phyloP scores from a whole-genome alignment of 352 stramenopile genomes.

The Phytophthora megakarya region DNA sequence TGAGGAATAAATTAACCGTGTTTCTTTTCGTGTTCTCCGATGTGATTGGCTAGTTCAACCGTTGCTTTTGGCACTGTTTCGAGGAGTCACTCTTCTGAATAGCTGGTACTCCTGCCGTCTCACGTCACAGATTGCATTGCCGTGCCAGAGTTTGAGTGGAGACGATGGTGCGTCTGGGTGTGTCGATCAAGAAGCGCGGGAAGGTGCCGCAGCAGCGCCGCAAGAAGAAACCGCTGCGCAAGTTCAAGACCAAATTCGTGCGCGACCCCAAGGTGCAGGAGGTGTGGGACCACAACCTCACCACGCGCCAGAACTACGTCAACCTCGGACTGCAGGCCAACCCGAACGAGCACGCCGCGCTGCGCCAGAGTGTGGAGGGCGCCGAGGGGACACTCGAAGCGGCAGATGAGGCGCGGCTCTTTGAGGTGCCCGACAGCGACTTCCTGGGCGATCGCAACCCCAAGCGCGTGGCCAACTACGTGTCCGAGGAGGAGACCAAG shows the following conservation, averaged over 20 bases:
- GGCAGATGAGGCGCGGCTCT: constrained; percentile 56
- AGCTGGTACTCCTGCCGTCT: constrained; percentile 19
- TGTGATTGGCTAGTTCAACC: constrained; percentile 12
- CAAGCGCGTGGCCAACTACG: constrained; percentile 71
- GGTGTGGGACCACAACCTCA: constrained; percentile 82
- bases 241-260: constrained; percentile 79
- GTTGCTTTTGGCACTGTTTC: constrained; percentile 1
- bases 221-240: constrained; percentile 74
- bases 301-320: constrained; percentile 81
- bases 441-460: constrained; percentile 78
- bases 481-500: constrained; percentile 79
- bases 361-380: constrained; percentile 51
- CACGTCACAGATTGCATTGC: constrained; percentile 31
- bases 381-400: constrained; percentile 60
- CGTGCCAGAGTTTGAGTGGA: not conserved
- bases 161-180: constrained; percentile 50
- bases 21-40: too few species aligned
- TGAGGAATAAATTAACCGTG: too few species aligned
- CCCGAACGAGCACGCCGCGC: constrained; percentile 61
- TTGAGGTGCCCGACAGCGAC: constrained; percentile 80
- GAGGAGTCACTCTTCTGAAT: constrained; percentile 5
- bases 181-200: constrained; percentile 66
- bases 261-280: constrained; percentile 71
- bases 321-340: constrained; percentile 70
- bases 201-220: constrained; percentile 68